Evolutionary conservation across 352 stramenopile species (phyloP), one percentile per base, ranked within the genome.

Genomic region (Thalassiosira ordinaria): DNA sequence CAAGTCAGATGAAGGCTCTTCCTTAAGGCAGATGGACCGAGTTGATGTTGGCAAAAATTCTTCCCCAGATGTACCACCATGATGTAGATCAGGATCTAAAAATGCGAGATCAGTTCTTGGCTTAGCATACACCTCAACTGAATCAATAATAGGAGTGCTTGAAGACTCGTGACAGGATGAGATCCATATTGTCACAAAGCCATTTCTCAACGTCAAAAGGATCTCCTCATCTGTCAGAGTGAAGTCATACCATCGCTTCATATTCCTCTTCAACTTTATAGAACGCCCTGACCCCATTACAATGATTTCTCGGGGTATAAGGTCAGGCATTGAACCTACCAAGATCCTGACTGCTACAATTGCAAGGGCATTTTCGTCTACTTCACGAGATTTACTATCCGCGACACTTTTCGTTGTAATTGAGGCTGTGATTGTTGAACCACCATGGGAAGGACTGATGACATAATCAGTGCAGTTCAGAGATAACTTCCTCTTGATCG

Each of bases 181-280:
- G 60, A 94, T 88, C 66, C 66, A 80, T 44, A 94, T 74, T 55
- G 86, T 85, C 13, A 93, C 77, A 73, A 87, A 88, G 13, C 91
- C 91, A 75, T 84, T 92, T 75, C 87, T 79, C 4, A 90, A 27
- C 1, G 69, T 78, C 29, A 92, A 63, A 39, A 89, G 71, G 74
- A 91, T 90, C 62, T 95, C 91, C 51, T 94, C 91, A 20, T 89
- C 75, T 14, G 87, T 92, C 0, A 95, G 63, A 61, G 75, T 62
- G 52, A 93, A 77, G 47, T 90, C 86, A 68, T 93, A 93, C 91
- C 91, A 95, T 51, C 88, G 77, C 70, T 92, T 93, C 2, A 85
- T 39, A 53, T 81, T 74, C 16, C 80, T 80, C 55, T 80, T 87
- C 53, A 93, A 53, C 26, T 92, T 85, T 11, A 93, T 80, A 33